A percentile compares a stretch with the other conserved stretches of the same genome.
phyloP scores from a whole-genome alignment of 176 grass and related monocot genomes.

The Aegilops umbellulata region DNA sequence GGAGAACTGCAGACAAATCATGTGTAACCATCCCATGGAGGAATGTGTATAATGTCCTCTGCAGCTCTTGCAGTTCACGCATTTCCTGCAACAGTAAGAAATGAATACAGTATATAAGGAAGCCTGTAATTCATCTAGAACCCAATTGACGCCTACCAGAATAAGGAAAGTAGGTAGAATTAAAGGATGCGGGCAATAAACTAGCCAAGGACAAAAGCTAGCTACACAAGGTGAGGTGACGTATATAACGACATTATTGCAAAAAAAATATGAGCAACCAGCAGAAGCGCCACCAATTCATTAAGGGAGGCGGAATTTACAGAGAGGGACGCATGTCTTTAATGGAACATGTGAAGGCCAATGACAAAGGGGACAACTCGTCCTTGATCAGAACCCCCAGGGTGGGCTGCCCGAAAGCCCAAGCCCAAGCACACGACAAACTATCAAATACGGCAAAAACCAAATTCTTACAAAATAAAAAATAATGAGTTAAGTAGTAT shows the following conservation, averaged over 20 bases:
- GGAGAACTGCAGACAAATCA: conserved; percentile 79
- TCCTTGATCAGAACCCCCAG: not conserved
- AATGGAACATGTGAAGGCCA: not conserved
- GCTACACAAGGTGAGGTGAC: not conserved
- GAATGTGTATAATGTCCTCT: conserved; percentile 79
- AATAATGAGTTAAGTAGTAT: not conserved
- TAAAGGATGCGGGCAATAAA: not conserved
- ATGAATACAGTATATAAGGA: conserved; percentile 28
- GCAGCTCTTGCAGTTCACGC: conserved; percentile 91
- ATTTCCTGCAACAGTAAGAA: conserved; percentile 66
- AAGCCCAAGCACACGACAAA: not conserved
- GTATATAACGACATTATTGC: not conserved
- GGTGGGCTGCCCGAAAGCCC: not conserved
- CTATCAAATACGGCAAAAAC: not conserved
- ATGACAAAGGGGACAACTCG: not conserved
- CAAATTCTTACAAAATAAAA: not conserved
- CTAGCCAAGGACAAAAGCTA: not conserved
- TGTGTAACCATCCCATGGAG: conserved; percentile 79
- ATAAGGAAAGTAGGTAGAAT: conserved; percentile 12
- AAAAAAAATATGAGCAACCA: not conserved
- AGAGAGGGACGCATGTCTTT: not conserved
- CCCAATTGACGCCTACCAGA: not conserved
- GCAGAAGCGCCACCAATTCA: not conserved
- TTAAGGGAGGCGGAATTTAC: not conserved
- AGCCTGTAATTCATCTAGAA: conserved; percentile 11